A percentile compares a stretch with the other conserved stretches of the same genome.
Conservation (phyloP, 1,284 basidiomycete species). For the Fomitopsis pinicola region DNA sequence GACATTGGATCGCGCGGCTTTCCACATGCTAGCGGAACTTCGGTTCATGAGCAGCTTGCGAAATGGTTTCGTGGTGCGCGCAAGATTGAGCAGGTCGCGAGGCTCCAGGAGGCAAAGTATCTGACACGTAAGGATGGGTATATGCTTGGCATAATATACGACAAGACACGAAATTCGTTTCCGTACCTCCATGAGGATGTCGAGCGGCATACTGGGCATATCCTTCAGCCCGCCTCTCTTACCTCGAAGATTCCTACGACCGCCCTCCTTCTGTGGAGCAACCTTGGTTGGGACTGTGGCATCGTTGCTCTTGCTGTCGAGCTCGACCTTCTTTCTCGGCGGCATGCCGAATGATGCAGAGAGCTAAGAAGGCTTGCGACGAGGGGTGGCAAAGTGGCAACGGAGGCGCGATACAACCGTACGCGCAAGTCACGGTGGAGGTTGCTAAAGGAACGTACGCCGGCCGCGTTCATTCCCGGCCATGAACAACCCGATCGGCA, state of each 20-base stretch:
- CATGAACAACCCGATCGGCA: too few relatives aligned
- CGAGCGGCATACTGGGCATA: constrained; percentile 20
- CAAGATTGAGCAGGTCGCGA: constrained; percentile 40
- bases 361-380: too few relatives aligned
- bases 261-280: background rate
- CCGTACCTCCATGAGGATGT: constrained; percentile 18
- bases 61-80: constrained; percentile 33
- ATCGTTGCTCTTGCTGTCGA: too few relatives aligned
- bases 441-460: too few relatives aligned
- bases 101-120: constrained; percentile 43
- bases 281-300: too few relatives aligned
- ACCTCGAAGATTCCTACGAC: background rate
- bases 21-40: constrained; percentile 38
- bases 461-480: too few relatives aligned
- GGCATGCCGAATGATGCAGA: constrained; percentile 4
- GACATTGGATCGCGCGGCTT: constrained; percentile 16
- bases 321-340: background rate
- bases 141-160: background rate
- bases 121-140: constrained; percentile 22
- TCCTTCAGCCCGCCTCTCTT: constrained; percentile 8
- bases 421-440: too few relatives aligned
- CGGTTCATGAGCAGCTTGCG: constrained; percentile 35
- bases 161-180: too few relatives aligned
- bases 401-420: too few relatives aligned
- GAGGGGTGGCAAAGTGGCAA: background rate